Evolutionary conservation across 305 asterid species (phyloP), one percentile per base, ranked within the genome.

Genomic region (Ilex paraguariensis): DNA sequence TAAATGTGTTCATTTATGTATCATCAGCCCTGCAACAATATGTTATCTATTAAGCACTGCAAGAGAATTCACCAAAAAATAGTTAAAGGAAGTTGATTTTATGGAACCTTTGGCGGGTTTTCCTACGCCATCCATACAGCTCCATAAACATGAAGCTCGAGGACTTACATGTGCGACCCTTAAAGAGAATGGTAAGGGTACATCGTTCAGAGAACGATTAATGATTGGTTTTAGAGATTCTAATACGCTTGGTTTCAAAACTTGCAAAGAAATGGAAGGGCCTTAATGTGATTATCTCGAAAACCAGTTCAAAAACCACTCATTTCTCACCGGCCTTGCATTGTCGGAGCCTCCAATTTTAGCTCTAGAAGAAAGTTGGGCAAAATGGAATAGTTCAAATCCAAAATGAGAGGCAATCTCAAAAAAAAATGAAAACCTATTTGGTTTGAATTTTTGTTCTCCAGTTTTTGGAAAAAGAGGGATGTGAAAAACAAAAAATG

Each of bases 251-350:
- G 90, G 79, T 3, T 84, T 86, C 76, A 84, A 81, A 45, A 71
- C 90, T 0, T 79, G 90, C 49, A 73, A 71, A 3, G 96, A 86
- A 64, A 72, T 86, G 65, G 96, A 88, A 64, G 88, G 82, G 0
- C 32, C 56, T 0, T 82, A 65, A 31, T 65, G 60, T 13, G 82
- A 84, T 2, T 84, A 66, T 57, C 66, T 86, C 21, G 81, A 73
- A 66, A 70, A 54, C 13, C 77, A 59, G 57, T 82, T 72, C 65
- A 73, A 75, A 48, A 86, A 82, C 39, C 81, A 85, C 0, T 70
- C 78, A 16, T 3, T 78, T 46, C 71, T 80, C 9, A 85, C 86
- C 0, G 95, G 91, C 4, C 95, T 92, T 2, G 82, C 84, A 12
- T 11, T 86, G 45, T 79, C 95, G 0, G 77, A 73, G 62, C 73